Conservation (phyloP, 2,329 filamentous ascomycete species). For the Colletotrichum theobromicola region DNA sequence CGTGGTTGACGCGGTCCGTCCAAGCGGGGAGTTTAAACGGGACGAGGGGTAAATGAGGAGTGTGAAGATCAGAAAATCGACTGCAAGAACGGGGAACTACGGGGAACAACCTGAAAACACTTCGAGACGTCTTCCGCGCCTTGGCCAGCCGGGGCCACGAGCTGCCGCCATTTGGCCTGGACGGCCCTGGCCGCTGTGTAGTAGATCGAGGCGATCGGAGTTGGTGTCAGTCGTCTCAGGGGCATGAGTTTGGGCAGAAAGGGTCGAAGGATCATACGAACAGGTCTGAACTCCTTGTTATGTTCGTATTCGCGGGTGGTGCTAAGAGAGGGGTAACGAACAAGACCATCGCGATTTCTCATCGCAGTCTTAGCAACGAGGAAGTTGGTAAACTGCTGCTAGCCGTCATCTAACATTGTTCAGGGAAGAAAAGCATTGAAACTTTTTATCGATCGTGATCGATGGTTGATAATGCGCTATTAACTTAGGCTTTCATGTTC, state of each 20-base stretch:
- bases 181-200: not conserved
- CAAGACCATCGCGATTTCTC: not conserved
- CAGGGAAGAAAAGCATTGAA: not conserved
- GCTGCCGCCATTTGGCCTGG: not conserved
- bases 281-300: not conserved
- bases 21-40: not conserved
- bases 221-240: not conserved
- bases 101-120: not conserved
- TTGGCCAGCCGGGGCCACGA: not conserved
- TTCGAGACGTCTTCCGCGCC: conserved; percentile 3
- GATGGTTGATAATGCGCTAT: not conserved
- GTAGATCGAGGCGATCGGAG: not conserved
- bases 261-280: not conserved
- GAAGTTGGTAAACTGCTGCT: not conserved
- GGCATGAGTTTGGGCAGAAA: not conserved
- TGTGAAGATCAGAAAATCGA: not conserved
- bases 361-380: too few species aligned
- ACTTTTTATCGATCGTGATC: not conserved
- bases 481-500: not conserved
- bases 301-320: not conserved
- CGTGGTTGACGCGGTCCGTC: not conserved
- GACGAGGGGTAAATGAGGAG: not conserved
- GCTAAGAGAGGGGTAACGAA: not conserved
- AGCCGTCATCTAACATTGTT: not conserved
- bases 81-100: not conserved